phyloP scores from a whole-genome alignment of 768 basidiomycete species.

The Suillus tomentosus region DNA sequence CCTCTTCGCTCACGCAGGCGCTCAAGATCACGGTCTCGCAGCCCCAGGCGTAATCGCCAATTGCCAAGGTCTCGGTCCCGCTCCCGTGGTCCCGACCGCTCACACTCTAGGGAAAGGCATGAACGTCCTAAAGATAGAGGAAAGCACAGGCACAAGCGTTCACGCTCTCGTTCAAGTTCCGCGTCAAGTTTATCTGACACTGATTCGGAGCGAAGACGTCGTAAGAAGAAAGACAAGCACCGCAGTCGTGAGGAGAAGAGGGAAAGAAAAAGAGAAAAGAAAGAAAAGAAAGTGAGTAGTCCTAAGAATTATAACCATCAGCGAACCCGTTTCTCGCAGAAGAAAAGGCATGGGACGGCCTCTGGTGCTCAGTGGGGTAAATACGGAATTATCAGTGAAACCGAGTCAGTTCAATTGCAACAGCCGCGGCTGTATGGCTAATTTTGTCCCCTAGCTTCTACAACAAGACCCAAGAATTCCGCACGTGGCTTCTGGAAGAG shows the following conservation, averaged over 20 bases:
- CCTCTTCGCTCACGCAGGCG: conserved; percentile 9
- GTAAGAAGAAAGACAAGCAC: conserved; percentile 48
- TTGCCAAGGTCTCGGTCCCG: conserved; percentile 15
- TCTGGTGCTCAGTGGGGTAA: conserved; percentile 79
- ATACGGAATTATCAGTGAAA: conserved; percentile 82
- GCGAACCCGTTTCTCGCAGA: conserved; percentile 41
- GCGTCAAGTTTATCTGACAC: conserved; percentile 44
- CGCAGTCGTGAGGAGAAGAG: conserved; percentile 49
- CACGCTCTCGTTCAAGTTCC: conserved; percentile 42
- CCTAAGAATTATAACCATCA: not conserved
- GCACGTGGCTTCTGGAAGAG: conserved; percentile 93
- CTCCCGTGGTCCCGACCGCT: conserved; percentile 29
- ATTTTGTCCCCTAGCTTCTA: conserved; percentile 57
- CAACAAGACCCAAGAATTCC: conserved; percentile 83
- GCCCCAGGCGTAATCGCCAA: conserved; percentile 4
- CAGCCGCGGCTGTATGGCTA: conserved; percentile 14
- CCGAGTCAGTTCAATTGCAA: conserved; percentile 61
- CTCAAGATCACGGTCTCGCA: conserved; percentile 10
- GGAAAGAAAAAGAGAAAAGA: conserved; percentile 64
- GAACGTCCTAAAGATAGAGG: conserved; percentile 21
- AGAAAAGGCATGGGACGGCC: conserved; percentile 52
- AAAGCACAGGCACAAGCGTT: conserved; percentile 34
- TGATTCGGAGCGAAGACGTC: conserved; percentile 36
- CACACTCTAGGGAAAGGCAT: conserved; percentile 37
- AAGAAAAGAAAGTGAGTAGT: conserved; percentile 66